These are phyloP conservation scores for Lagenidium sp. DNA, from an alignment of 352 stramenopile species.

Conservation along the genomic window DNA sequence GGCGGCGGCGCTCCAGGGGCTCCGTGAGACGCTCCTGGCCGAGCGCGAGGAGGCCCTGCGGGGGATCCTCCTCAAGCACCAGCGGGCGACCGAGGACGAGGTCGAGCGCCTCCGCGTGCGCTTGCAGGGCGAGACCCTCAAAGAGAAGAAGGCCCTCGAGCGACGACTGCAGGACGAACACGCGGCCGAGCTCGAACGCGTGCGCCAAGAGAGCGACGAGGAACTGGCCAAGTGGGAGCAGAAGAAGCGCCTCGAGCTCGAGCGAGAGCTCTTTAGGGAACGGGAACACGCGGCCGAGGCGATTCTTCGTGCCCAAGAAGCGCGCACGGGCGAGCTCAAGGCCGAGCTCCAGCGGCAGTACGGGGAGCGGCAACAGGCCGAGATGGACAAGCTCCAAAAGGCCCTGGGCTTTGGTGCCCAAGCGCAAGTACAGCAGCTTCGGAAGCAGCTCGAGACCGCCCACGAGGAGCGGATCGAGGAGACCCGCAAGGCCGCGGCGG, in stretches of 20 bases:
- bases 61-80: constrained; percentile 24
- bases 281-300: constrained; percentile 24
- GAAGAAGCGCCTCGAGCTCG: constrained; percentile 30
- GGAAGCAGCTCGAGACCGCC: constrained; percentile 24
- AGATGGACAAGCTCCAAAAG: constrained; percentile 52
- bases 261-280: constrained; percentile 30
- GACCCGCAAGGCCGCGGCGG: constrained; percentile 15
- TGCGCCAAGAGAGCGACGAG: constrained; percentile 22
- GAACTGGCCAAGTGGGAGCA: constrained; percentile 26
- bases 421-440: constrained; percentile 49
- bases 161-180: constrained; percentile 27
- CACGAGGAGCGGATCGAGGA: constrained; percentile 26
- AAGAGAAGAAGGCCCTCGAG: constrained; percentile 20
- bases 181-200: constrained; percentile 13
- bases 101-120: constrained; percentile 27
- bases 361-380: constrained; percentile 22
- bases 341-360: constrained; percentile 28
- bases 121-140: constrained; percentile 24
- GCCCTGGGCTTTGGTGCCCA: constrained; percentile 48
- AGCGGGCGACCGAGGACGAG: constrained; percentile 24
- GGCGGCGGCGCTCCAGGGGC: constrained; percentile 15
- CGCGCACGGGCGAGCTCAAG: constrained; percentile 28
- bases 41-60: constrained; percentile 25
- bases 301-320: constrained; percentile 34
- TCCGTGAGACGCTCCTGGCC: constrained; percentile 16